These are phyloP conservation scores for Amaranthus hypochondriacus DNA, from an alignment of 148 eudicot genomes.

Conservation along the genomic window DNA sequence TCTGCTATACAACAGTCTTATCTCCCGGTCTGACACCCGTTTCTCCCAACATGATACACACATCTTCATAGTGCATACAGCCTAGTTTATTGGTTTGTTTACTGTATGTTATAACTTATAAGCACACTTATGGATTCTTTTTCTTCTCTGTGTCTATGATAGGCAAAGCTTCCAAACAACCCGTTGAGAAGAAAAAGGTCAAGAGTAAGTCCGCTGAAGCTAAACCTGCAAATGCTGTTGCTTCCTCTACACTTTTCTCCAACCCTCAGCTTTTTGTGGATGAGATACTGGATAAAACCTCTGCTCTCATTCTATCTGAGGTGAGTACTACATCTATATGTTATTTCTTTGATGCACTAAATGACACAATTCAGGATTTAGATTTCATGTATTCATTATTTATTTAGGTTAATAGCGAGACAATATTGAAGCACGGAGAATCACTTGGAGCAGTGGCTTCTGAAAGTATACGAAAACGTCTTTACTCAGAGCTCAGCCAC, in stretches of 20 bases:
- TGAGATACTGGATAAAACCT: conserved; percentile 56
- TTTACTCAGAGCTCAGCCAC: conserved; percentile 49
- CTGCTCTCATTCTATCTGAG: conserved; percentile 60
- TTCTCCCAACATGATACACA: too few relatives aligned
- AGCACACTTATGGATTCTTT: neutral
- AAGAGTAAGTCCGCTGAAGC: conserved; percentile 41
- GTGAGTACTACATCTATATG: conserved; percentile 29
- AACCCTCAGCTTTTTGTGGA: conserved; percentile 57
- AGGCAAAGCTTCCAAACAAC: conserved; percentile 47
- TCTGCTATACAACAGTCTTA: too few relatives aligned
- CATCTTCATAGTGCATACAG: too few relatives aligned
- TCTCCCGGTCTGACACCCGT: too few relatives aligned
- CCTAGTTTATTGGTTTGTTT: too few relatives aligned
- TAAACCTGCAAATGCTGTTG: conserved; percentile 27
- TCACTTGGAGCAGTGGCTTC: conserved; percentile 53
- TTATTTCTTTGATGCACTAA: neutral
- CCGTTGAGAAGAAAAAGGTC: conserved; percentile 27
- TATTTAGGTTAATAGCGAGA: conserved; percentile 53
- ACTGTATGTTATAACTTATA: too few relatives aligned
- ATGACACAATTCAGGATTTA: conserved; percentile 2
- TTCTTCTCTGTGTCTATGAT: neutral
- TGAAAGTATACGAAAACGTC: conserved; percentile 48
- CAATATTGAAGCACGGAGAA: conserved; percentile 46
- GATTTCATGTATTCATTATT: conserved; percentile 20
- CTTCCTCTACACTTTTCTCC: conserved; percentile 32